Percentiles rank a stretch among this genome's conserved stretches.
These are phyloP conservation scores for Anthracocystis panici-leucophaei DNA, from an alignment of 1,284 basidiomycete genomes.

Conservation along the genomic window DNA sequence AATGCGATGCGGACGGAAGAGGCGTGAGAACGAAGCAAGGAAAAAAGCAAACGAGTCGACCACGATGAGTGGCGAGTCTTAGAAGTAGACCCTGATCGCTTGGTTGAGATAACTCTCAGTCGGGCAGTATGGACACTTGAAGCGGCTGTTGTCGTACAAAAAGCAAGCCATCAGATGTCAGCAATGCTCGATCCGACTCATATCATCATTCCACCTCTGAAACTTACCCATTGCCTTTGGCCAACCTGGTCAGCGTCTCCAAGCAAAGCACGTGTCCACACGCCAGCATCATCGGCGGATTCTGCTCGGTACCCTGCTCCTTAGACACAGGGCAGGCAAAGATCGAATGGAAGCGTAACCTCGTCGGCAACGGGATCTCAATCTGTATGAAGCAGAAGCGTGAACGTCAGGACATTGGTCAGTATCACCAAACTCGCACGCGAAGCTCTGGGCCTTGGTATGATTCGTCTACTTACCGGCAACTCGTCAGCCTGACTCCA, in stretches of 20 bases:
- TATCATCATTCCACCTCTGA: neutral
- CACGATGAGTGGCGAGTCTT: slow-evolving; percentile 1
- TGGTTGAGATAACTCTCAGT: slow-evolving; percentile 57
- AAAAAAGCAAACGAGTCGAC: neutral
- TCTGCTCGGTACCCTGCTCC: slow-evolving; percentile 90
- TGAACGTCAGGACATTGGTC: neutral
- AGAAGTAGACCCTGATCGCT: slow-evolving; percentile 64
- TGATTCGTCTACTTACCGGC: slow-evolving; percentile 76
- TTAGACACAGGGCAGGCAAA: slow-evolving; percentile 98
- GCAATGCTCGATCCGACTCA: neutral
- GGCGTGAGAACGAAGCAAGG: too few relatives aligned
- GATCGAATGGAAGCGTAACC: slow-evolving; percentile 89
- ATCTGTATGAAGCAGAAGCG: slow-evolving; percentile 74
- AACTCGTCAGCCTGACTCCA: slow-evolving; percentile 90
- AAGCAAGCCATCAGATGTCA: neutral
- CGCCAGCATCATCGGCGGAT: slow-evolving; percentile 96
- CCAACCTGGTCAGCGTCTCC: slow-evolving; percentile 58
- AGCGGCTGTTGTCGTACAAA: slow-evolving; percentile 19
- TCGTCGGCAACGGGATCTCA: slow-evolving; percentile 85
- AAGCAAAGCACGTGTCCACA: slow-evolving; percentile 79
- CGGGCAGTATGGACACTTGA: slow-evolving; percentile 68
- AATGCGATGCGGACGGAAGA: neutral
- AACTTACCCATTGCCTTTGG: slow-evolving; percentile 81
- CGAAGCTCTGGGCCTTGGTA: neutral
- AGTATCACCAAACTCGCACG: neutral